Conservation (phyloP, 345 rosid species). For the Camelina hispida region DNA sequence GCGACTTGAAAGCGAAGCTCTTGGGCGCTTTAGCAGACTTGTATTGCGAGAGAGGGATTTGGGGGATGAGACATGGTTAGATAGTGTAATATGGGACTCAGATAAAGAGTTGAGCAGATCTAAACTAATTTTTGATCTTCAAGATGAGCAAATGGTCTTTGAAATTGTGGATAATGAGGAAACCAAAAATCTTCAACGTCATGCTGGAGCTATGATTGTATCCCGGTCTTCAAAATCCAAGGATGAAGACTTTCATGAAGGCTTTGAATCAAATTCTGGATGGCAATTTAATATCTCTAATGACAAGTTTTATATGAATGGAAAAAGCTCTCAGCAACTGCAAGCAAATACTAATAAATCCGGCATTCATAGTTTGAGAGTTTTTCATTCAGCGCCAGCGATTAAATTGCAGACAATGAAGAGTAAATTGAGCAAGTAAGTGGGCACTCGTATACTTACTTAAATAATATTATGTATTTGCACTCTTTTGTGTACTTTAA, state of each 20-base stretch:
- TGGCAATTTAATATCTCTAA: conserved; percentile 95
- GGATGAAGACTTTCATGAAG: conserved; percentile 53
- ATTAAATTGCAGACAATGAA: conserved; percentile 93
- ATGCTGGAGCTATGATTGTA: conserved; percentile 92
- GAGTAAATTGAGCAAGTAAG: conserved; percentile 97
- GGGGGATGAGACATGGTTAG: conserved; percentile 83
- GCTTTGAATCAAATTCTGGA: conserved; percentile 58
- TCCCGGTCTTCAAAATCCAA: conserved; percentile 58
- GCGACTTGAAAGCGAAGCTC: conserved; percentile 48
- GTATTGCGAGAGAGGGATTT: conserved; percentile 60
- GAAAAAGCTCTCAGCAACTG: conserved; percentile 84
- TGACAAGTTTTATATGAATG: conserved; percentile 88
- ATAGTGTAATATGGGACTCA: conserved; percentile 84
- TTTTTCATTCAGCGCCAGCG: conserved; percentile 94
- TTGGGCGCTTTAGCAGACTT: conserved; percentile 59
- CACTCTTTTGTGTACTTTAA: conserved; percentile 7
- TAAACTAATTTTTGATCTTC: conserved; percentile 89
- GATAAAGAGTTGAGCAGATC: conserved; percentile 54
- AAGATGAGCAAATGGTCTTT: conserved; percentile 93
- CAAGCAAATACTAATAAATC: conserved; percentile 81
- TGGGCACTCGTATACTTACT: conserved; percentile 12
- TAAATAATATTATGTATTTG: conserved; percentile 5
- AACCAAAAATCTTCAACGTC: conserved; percentile 68
- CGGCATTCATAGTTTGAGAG: conserved; percentile 69
- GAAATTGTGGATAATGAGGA: conserved; percentile 79